phyloP scores from a whole-genome alignment of 345 rosid species.

The Gossypium thurberi region DNA sequence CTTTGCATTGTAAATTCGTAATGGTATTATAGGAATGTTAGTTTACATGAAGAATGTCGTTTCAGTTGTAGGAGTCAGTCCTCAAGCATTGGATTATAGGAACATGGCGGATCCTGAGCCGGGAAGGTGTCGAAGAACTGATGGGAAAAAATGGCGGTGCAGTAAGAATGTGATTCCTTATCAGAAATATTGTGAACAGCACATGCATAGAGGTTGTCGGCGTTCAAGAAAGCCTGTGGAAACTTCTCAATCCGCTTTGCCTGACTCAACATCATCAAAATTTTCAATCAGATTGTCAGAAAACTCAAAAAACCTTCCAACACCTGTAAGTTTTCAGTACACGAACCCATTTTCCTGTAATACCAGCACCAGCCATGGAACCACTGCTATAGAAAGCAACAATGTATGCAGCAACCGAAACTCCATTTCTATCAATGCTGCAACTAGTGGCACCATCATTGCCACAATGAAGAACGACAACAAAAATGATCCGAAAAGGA shows the following conservation, averaged over 20 bases:
- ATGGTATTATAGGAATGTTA: background rate
- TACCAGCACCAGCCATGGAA: slow-evolving; percentile 2
- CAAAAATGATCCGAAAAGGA: background rate
- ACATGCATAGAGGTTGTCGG: slow-evolving; percentile 65
- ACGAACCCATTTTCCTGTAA: slow-evolving; percentile 18
- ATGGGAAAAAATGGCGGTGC: slow-evolving; percentile 86
- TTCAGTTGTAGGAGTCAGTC: slow-evolving; percentile 35
- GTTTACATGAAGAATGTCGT: background rate
- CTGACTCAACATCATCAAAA: slow-evolving; percentile 1
- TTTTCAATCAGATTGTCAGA: slow-evolving; percentile 21
- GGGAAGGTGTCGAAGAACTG: slow-evolving; percentile 71
- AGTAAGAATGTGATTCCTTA: slow-evolving; percentile 34
- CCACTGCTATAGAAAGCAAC: slow-evolving; percentile 13
- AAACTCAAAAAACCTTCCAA: slow-evolving; percentile 9
- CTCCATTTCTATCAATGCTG: background rate
- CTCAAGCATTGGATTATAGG: slow-evolving; percentile 22
- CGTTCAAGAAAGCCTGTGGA: slow-evolving; percentile 94
- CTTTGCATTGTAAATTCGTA: too few relatives aligned
- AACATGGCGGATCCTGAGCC: slow-evolving; percentile 41
- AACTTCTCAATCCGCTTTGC: slow-evolving; percentile 26
- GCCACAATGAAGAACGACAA: background rate
- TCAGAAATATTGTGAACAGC: slow-evolving; percentile 65
- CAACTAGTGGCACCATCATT: background rate
- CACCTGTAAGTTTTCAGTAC: slow-evolving; percentile 4
- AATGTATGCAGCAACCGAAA: background rate